Evolutionary conservation across 768 basidiomycete species (phyloP).

Genomic region (Termitomyces eurrhizus): DNA sequence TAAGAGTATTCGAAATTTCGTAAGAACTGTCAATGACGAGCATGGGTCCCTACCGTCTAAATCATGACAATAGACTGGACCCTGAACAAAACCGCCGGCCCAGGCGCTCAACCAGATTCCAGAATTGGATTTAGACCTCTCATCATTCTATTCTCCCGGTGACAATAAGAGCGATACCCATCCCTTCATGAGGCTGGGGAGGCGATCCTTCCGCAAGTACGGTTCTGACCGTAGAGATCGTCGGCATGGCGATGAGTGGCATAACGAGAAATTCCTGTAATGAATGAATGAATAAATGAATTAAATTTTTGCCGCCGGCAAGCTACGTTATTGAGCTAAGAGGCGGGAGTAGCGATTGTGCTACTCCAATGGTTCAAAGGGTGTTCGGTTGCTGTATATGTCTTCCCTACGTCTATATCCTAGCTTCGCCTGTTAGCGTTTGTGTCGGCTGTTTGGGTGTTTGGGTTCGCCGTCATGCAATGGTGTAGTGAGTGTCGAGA

Average conservation of each 20-base stretch:
- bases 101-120: background rate
- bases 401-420: no score
- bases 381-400: no score
- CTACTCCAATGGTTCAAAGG: no score
- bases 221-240: background rate
- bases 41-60: background rate
- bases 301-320: no score
- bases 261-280: background rate
- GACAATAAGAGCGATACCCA: background rate
- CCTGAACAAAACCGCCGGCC: background rate
- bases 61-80: background rate
- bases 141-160: background rate
- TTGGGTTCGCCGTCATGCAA: no score
- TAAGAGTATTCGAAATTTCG: background rate
- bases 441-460: no score
- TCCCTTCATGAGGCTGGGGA: background rate
- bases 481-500: no score
- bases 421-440: no score
- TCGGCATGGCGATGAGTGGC: background rate
- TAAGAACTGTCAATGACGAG: background rate
- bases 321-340: no score
- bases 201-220: background rate
- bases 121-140: no score
- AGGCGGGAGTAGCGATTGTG: no score
- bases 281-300: no score